phyloP scores from a whole-genome alignment of 1,284 basidiomycete genomes.

The Ustilago cynodontis region DNA sequence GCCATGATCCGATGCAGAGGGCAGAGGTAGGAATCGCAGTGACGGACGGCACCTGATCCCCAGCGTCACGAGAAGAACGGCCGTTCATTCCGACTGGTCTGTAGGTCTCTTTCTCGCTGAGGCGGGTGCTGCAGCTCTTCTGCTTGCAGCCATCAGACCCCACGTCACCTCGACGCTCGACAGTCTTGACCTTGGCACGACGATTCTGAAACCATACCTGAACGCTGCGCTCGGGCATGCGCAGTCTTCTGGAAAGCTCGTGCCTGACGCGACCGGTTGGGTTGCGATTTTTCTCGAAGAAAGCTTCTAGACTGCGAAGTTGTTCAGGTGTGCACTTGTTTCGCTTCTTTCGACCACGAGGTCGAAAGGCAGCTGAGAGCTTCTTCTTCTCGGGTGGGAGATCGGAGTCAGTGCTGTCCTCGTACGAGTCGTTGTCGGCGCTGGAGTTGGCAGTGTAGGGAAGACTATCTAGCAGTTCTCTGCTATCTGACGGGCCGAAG shows the following conservation, averaged over 20 bases:
- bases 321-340: conserved; percentile 63
- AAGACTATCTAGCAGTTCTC: conserved; percentile 35
- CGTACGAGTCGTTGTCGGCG: conserved; percentile 44
- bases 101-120: conserved; percentile 27
- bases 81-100: not conserved
- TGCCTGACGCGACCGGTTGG: conserved; percentile 52
- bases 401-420: conserved; percentile 50
- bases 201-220: conserved; percentile 64
- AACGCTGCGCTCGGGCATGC: conserved; percentile 62
- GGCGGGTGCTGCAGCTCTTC: conserved; percentile 34
- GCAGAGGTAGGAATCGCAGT: conserved; percentile 54
- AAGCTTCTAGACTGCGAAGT: conserved; percentile 52
- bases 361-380: conserved; percentile 46
- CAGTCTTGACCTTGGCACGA: conserved; percentile 53
- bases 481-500: conserved; percentile 20
- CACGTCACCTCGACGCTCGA: conserved; percentile 40
- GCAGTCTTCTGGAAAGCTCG: conserved; percentile 52
- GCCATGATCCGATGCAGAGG: conserved; percentile 59
- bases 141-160: conserved; percentile 20
- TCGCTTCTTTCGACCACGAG: conserved; percentile 54
- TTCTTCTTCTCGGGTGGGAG: conserved; percentile 47
- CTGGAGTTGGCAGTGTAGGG: conserved; percentile 29
- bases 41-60: conserved; percentile 31
- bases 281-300: conserved; percentile 61
- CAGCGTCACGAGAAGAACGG: conserved; percentile 10